Percentiles rank a stretch among this genome's conserved stretches.
Evolutionary conservation across 805 yeast genomes (phyloP).

Genomic region (Ogataea ganodermae): DNA sequence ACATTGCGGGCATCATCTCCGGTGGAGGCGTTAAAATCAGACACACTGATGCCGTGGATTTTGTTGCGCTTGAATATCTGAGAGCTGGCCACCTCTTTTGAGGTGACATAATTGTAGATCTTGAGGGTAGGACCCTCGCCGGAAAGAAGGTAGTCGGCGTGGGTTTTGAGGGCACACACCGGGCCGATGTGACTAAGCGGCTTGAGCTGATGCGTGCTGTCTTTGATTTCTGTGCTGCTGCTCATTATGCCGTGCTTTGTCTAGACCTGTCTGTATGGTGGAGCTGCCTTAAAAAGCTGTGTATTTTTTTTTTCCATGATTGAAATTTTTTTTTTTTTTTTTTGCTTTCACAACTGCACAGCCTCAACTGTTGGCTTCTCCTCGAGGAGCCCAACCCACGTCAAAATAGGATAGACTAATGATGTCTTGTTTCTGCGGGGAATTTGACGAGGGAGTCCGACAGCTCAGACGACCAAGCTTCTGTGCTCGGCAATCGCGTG

Average conservation of each 20-base stretch:
- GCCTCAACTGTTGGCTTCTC: not conserved
- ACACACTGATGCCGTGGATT: slow-evolving; percentile 70
- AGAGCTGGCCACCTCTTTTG: slow-evolving; percentile 36
- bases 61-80: slow-evolving; percentile 70
- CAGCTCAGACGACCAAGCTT: too few species aligned
- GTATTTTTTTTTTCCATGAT: not conserved
- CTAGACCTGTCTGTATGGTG: too few species aligned
- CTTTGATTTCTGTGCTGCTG: not conserved
- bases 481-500: too few species aligned
- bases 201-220: slow-evolving; percentile 5
- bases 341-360: slow-evolving; percentile 2
- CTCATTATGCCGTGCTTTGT: too few species aligned
- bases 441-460: too few species aligned
- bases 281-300: not conserved
- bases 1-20: not conserved
- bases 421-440: too few species aligned
- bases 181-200: slow-evolving; percentile 59
- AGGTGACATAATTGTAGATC: slow-evolving; percentile 47
- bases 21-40: too few species aligned
- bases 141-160: slow-evolving; percentile 44
- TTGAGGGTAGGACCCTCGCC: slow-evolving; percentile 75
- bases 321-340: not conserved
- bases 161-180: slow-evolving; percentile 59
- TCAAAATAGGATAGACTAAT: too few species aligned
- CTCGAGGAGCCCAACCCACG: too few species aligned